Base-by-base conservation (phyloP, 441 rosid species). In the Bruguiera hainesii region DNA sequence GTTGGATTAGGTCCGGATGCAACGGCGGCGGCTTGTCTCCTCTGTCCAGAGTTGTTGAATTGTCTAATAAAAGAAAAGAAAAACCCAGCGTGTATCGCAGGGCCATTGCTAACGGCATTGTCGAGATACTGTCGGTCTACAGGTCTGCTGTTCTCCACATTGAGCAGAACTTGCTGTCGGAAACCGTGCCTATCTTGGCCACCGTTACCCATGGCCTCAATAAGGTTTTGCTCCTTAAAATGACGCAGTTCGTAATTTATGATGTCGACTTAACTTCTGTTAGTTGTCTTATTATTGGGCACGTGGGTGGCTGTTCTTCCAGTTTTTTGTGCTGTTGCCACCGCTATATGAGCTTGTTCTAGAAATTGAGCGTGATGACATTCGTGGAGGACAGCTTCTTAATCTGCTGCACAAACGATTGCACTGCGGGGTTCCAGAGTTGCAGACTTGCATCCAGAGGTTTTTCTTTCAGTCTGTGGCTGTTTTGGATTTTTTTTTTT, bases 351-450 rank as follows among this genome's bases (percentile, higher is more conserved):
- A 94, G 84, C 94, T 91, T 66, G 77, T 94, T 82, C 76, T 84
- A 13, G 97, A 94, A 93, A 87, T 88, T 69, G 98, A 89, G 86
- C 92, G 90, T 20, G 91, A 88, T 65, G 97, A 89, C 80, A 82
- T 91, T 56, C 89, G 91, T 59, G 99, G 98, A 66, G 98, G 99
- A 42, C 87, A 88, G 69, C 99, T 94, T 66, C 84, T 94, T 60
- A 89, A 89, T 76, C 89, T 94, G 57, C 78, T 94, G 69, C 93
- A 87, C 65, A 89, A 88, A 71, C 82, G 98, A 33, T 89, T 94
- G 69, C 99, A 94, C 26, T 94, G 99, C 74, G 99, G 99, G 59
- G 94, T 91, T 74, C 99, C 99, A 73, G 98, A 94, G 81, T 61
- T 94, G 65, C 94, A 91, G 79, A 79, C 97, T 37, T 91, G 97